Evolutionary conservation across 208 protist genomes (phyloP), one percentile per base, ranked within the genome.

Genomic region (Crithidia expoeki): DNA sequence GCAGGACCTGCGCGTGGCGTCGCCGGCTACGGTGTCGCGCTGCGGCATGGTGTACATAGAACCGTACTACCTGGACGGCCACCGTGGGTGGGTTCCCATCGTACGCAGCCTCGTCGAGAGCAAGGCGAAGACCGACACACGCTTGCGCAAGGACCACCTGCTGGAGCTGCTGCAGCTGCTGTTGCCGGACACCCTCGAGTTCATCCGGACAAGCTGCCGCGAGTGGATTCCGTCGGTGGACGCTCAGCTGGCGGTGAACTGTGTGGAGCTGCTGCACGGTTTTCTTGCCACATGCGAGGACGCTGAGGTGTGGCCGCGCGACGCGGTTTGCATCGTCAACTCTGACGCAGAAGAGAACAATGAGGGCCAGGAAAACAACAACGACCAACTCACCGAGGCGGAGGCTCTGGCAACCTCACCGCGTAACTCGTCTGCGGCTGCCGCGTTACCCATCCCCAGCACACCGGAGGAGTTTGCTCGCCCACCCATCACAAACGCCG

Each of bases 11-110:
- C 81, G 85, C 25, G 95, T 98, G 32, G 98, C 98, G 17, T 99
- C 98, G 17, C 98, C 98, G 19, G 98, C 98, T 17, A 99, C 98
- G 6, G 98, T 99, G 44, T 99, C 97, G 23, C 90, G 98, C 47
- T 99, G 98, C 79, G 98, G 98, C 65, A 99, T 99, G 98, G 96
- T 99, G 55, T 99, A 96, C 76, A 86, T 98, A 72, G 97, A 99
- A 76, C 89, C 94, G 33, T 97, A 89, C 79, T 97, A 98, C 72
- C 76, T 96, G 3, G 92, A 97, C 68, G 86, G 89, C 17, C 68
- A 82, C 42, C 86, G 93, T n/a, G 94, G 96, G n/a, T 96, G 93
- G 93, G 76, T 85, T 40, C 90, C 85, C 12, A 85, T 97, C 72
- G 83, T 87, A 25, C 76, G 79, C 60, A 93, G 80, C 30, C 79